Percentiles rank a stretch among this genome's conserved stretches.
These are phyloP conservation scores for Penicillium palitans DNA, from an alignment of 2,329 filamentous ascomycete species.

Conservation along the genomic window DNA sequence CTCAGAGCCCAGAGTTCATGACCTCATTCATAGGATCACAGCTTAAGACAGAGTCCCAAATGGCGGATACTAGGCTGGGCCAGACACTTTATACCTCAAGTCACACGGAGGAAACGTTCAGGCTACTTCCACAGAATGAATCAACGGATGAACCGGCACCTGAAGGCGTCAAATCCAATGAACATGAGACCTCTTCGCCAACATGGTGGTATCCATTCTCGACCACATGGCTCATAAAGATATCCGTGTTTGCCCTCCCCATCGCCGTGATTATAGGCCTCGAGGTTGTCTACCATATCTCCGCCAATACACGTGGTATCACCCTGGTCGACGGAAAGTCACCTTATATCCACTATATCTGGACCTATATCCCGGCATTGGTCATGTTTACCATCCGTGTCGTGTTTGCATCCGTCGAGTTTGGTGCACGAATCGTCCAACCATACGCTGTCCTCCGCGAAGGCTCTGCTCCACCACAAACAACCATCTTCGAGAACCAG, in stretches of 20 bases:
- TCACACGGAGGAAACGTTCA: not conserved
- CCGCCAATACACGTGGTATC: not conserved
- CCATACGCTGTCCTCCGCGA: slow-evolving; percentile 18
- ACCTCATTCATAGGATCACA: not conserved
- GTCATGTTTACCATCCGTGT: slow-evolving; percentile 20
- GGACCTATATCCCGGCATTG: slow-evolving; percentile 24
- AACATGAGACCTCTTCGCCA: not conserved
- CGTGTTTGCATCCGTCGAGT: slow-evolving; percentile 19
- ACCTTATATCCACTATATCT: slow-evolving; percentile 27
- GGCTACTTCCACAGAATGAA: not conserved
- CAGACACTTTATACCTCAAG: not conserved
- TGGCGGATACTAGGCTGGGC: not conserved
- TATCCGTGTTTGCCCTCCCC: not conserved
- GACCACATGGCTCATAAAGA: not conserved
- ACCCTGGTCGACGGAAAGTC: slow-evolving; percentile 1
- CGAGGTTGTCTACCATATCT: slow-evolving; percentile 7
- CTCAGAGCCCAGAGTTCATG: slow-evolving; percentile 12
- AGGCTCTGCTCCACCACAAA: slow-evolving; percentile 9
- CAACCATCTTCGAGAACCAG: slow-evolving; percentile 22
- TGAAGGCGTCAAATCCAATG: not conserved
- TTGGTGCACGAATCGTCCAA: slow-evolving; percentile 20
- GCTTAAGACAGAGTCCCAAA: not conserved
- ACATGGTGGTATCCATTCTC: slow-evolving; percentile 6
- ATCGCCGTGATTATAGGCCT: slow-evolving; percentile 4
- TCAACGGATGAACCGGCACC: not conserved